phyloP scores from a whole-genome alignment of 2,329 filamentous ascomycete species.

The Pseudogymnoascus sp. region DNA sequence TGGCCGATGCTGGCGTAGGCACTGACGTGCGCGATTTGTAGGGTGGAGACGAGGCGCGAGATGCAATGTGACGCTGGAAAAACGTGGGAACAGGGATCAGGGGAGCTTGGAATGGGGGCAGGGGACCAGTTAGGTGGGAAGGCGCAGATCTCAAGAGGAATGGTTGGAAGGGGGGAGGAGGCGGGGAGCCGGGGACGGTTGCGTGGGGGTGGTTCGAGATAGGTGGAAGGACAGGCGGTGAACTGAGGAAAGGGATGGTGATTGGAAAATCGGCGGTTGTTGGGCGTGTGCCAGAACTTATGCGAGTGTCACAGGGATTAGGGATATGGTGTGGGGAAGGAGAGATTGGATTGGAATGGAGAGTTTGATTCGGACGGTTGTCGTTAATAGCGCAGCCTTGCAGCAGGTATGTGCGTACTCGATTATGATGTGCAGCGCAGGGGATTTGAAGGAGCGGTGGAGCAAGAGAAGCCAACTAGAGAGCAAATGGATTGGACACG shows the following conservation, averaged over 20 bases:
- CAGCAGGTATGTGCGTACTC: background rate
- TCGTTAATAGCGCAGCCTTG: background rate
- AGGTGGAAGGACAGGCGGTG: background rate
- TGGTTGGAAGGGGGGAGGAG: background rate
- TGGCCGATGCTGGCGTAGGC: background rate
- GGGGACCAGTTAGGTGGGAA: background rate
- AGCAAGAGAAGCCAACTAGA: background rate
- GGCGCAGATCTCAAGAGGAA: background rate
- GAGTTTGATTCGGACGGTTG: background rate
- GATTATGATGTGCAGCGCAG: background rate
- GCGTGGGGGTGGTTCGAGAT: background rate
- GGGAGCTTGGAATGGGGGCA: background rate
- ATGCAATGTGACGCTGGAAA: background rate
- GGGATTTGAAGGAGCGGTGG: background rate
- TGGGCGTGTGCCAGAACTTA: no score
- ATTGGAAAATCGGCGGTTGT: background rate
- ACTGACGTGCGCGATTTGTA: background rate
- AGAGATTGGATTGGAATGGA: conserved; percentile 3
- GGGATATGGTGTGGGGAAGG: background rate
- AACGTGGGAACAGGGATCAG: background rate
- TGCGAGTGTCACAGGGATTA: background rate
- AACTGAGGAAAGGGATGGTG: background rate
- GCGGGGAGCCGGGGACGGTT: background rate
- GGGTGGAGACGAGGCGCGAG: background rate
- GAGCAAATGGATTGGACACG: background rate